Conservation (phyloP, 305 asterid species). For the Solanum hybrid region DNA sequence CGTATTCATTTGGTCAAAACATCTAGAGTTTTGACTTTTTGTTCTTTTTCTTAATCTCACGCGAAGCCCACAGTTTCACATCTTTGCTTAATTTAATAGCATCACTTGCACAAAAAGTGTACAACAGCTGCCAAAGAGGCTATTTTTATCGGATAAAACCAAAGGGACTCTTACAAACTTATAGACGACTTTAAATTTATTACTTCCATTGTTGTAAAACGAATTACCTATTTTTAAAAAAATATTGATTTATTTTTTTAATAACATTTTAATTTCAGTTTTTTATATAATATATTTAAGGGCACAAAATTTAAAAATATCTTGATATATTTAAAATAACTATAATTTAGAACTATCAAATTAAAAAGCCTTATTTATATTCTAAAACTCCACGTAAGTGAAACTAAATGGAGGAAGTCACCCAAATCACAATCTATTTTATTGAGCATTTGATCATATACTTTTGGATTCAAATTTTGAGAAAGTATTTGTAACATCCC, state of each 20-base stretch:
- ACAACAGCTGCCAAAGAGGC: background rate
- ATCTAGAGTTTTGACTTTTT: background rate
- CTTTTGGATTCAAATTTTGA: background rate
- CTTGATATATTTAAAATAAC: too few species aligned
- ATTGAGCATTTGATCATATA: background rate
- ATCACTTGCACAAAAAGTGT: background rate
- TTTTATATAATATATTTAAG: too few species aligned
- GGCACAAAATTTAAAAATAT: too few species aligned
- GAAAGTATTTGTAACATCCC: background rate
- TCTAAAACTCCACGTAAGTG: accelerated
- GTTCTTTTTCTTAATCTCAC: background rate
- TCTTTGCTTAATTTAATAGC: background rate
- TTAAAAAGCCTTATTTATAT: too few species aligned
- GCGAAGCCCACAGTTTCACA: background rate
- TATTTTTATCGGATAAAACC: background rate
- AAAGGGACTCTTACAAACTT: background rate
- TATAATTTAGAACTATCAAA: too few species aligned
- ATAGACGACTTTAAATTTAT: too few species aligned
- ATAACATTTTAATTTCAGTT: too few species aligned
- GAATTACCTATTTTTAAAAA: too few species aligned
- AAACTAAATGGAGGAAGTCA: too few species aligned
- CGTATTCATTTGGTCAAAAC: background rate
- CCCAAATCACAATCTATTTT: background rate
- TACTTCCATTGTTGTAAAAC: too few species aligned
- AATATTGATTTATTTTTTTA: too few species aligned